Conservation (phyloP, 768 basidiomycete species). For the Amanita muscaria region DNA sequence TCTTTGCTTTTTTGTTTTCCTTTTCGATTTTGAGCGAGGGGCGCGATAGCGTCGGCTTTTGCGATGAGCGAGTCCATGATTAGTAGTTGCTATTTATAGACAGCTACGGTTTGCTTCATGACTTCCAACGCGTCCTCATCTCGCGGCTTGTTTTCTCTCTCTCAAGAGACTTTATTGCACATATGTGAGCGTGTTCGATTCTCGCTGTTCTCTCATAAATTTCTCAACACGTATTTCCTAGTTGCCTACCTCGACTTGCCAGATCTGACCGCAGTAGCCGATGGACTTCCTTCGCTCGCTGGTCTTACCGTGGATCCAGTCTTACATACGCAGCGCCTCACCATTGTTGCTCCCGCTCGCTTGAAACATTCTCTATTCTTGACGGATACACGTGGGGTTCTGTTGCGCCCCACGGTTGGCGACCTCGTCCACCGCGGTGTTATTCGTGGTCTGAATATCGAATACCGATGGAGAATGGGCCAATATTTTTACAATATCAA, state of each 20-base stretch:
- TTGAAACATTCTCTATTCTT: conserved; percentile 59
- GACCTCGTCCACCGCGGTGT: conserved; percentile 66
- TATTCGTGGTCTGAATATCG: conserved; percentile 58
- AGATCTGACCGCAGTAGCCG: conserved; percentile 49
- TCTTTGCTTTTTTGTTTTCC: conserved; percentile 12
- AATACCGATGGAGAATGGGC: conserved; percentile 58
- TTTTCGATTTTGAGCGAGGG: conserved; percentile 22
- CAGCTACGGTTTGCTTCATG: too few species aligned
- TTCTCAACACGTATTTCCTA: conserved; percentile 16
- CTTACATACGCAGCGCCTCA: conserved; percentile 52
- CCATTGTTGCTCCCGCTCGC: conserved; percentile 57
- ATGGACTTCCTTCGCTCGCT: conserved; percentile 37
- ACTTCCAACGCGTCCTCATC: too few species aligned
- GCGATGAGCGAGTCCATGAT: conserved; percentile 68
- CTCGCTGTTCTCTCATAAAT: background rate
- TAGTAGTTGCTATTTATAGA: too few species aligned
- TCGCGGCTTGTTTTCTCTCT: conserved; percentile 27
- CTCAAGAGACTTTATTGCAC: conserved; percentile 49
- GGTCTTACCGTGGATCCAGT: conserved; percentile 51
- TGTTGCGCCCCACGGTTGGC: conserved; percentile 52
- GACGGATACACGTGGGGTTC: conserved; percentile 42
- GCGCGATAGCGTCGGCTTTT: conserved; percentile 51
- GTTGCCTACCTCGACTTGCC: conserved; percentile 70
- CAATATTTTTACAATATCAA: conserved; percentile 53
- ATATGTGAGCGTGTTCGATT: conserved; percentile 34